Conservation (phyloP, 2,329 filamentous ascomycete species). For the Fusarium sp. region DNA sequence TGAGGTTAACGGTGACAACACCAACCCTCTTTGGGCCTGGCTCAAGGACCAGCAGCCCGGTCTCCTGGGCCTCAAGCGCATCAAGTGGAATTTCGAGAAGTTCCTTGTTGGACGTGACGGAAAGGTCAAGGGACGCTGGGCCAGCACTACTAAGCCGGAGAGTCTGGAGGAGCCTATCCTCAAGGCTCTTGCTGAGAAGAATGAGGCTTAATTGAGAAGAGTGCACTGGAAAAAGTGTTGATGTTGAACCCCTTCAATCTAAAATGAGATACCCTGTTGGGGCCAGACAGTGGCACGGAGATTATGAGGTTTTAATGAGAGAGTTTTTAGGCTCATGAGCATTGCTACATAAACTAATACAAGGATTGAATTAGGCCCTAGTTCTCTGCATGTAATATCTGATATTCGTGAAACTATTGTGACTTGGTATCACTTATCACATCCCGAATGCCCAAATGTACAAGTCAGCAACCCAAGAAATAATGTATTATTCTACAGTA, state of each 20-base stretch:
- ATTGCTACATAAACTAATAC: conserved; percentile 26
- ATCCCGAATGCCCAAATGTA: not conserved
- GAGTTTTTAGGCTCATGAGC: conserved; percentile 8
- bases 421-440: not conserved
- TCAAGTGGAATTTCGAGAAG: conserved; percentile 99
- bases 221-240: not conserved
- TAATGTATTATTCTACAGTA: not conserved
- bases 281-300: not conserved
- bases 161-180: conserved; percentile 79
- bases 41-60: conserved; percentile 81
- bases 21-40: conserved; percentile 84
- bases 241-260: conserved; percentile 15
- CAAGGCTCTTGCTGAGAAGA: conserved; percentile 69
- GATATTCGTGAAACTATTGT: not conserved
- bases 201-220: conserved; percentile 18
- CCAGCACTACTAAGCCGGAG: conserved; percentile 89
- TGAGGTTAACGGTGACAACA: conserved; percentile 89
- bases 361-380: not conserved
- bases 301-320: conserved; percentile 13
- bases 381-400: not conserved
- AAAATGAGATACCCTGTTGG: conserved; percentile 38
- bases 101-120: conserved; percentile 91
- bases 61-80: conserved; percentile 84
- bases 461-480: not conserved
- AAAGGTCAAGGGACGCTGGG: conserved; percentile 86